A percentile compares a stretch with the other conserved stretches of the same genome.
phyloP scores from a whole-genome alignment of 805 yeast species.

The Candida sakaeoensis region DNA sequence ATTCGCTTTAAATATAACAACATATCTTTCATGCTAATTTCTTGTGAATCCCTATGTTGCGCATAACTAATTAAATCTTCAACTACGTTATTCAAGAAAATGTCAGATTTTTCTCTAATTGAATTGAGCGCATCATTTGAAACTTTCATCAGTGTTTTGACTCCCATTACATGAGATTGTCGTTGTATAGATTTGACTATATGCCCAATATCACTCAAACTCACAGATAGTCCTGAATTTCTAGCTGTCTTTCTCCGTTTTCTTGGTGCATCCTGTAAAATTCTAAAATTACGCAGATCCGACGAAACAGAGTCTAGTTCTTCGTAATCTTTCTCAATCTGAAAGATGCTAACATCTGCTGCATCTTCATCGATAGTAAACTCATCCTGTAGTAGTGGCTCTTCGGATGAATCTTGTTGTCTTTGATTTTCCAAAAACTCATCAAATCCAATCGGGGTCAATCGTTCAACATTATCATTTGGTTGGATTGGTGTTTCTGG shows the following conservation, averaged over 20 bases:
- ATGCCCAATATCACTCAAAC: not conserved
- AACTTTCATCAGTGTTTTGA: slow-evolving; percentile 5
- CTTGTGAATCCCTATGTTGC: slow-evolving; percentile 23
- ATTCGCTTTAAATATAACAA: slow-evolving; percentile 31
- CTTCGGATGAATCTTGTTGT: not conserved
- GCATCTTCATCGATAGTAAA: slow-evolving; percentile 3
- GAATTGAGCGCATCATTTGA: slow-evolving; percentile 14
- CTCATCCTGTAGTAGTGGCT: slow-evolving; percentile 1
- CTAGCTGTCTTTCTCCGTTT: not conserved
- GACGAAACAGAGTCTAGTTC: too few species aligned
- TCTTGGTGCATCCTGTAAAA: not conserved
- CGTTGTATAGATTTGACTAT: slow-evolving; percentile 13
- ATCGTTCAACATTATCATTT: not conserved
- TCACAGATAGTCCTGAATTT: not conserved
- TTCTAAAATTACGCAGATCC: too few species aligned
- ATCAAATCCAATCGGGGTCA: not conserved
- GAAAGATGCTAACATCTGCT: slow-evolving; percentile 2
- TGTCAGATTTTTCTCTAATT: slow-evolving; percentile 27
- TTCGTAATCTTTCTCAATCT: not conserved
- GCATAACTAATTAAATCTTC: slow-evolving; percentile 35
- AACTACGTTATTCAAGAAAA: slow-evolving; percentile 28
- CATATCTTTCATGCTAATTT: slow-evolving; percentile 32
- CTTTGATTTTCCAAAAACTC: not conserved
- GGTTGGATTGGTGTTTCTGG: slow-evolving; percentile 1
- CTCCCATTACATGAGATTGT: not conserved